Conservation (phyloP, 768 basidiomycete genomes). For the Thelephora aurantiotincta region DNA sequence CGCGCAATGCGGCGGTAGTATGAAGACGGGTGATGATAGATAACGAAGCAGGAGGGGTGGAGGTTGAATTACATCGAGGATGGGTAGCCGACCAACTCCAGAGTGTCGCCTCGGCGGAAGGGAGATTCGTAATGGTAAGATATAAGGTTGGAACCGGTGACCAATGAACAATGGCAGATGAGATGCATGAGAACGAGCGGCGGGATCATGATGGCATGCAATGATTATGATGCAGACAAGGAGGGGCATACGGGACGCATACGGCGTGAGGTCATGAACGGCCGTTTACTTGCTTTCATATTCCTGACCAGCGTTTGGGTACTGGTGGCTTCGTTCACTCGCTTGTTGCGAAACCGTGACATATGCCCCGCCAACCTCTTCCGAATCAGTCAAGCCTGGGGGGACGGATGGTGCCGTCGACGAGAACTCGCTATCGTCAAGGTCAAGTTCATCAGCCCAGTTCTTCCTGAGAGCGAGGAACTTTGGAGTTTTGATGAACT, state of each 20-base stretch:
- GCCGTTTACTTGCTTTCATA: no score
- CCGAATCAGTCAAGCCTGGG: constrained; percentile 47
- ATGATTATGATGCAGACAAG: not conserved
- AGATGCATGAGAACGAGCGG: constrained; percentile 7
- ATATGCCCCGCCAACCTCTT: constrained; percentile 75
- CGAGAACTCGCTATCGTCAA: constrained; percentile 38
- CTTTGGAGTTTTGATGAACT: constrained; percentile 84
- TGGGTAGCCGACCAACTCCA: no score
- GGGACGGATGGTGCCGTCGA: constrained; percentile 37
- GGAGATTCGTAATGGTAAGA: no score
- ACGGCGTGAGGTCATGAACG: no score
- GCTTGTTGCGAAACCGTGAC: constrained; percentile 76
- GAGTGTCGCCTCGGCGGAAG: no score
- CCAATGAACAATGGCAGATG: constrained; percentile 4
- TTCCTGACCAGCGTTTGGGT: no score
- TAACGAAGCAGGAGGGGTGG: no score
- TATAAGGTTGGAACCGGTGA: no score
- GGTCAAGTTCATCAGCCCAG: constrained; percentile 66
- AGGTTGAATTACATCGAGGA: no score
- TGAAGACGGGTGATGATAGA: no score
- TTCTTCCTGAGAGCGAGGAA: constrained; percentile 70
- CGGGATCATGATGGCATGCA: not conserved
- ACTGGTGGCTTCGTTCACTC: constrained; percentile 30
- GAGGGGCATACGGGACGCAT: constrained; percentile 2
- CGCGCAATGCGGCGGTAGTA: no score